These are phyloP conservation scores for Saprolegnia diclina DNA, from an alignment of 352 stramenopile species.

Conservation along the genomic window DNA sequence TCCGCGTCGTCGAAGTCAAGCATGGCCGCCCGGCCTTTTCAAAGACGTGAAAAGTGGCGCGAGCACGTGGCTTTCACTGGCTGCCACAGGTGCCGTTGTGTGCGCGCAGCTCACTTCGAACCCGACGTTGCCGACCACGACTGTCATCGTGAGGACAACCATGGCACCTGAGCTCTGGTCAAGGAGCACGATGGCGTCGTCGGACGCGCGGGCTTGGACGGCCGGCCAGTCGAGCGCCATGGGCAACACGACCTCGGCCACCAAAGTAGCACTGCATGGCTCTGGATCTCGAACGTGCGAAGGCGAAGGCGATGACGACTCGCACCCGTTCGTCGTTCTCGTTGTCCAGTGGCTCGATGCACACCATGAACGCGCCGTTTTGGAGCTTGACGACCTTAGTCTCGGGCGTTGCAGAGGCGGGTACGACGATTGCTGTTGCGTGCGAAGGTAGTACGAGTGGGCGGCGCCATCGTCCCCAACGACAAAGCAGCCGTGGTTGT, in stretches of 20 bases:
- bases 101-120: constrained; percentile 31
- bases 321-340: constrained; percentile 10
- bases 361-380: constrained; percentile 31
- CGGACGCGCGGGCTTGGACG: constrained; percentile 30
- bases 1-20: too few species aligned
- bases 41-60: constrained; percentile 38
- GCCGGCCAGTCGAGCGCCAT: background rate
- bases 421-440: background rate
- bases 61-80: constrained; percentile 29
- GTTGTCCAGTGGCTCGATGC: constrained; percentile 25
- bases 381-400: constrained; percentile 23
- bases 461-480: background rate
- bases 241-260: background rate
- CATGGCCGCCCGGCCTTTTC: constrained; percentile 36
- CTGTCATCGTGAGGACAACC: constrained; percentile 26
- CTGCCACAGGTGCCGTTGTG: background rate
- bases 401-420: background rate
- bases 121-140: constrained; percentile 29
- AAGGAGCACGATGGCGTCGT: constrained; percentile 34
- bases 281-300: constrained; percentile 30
- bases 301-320: constrained; percentile 27
- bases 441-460: constrained; percentile 17
- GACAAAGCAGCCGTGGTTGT: constrained; percentile 12
- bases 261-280: constrained; percentile 11
- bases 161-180: constrained; percentile 28